Percentiles rank a stretch among this genome's conserved stretches.
phyloP scores from a whole-genome alignment of 441 rosid species.

The Biscutella laevigata region DNA sequence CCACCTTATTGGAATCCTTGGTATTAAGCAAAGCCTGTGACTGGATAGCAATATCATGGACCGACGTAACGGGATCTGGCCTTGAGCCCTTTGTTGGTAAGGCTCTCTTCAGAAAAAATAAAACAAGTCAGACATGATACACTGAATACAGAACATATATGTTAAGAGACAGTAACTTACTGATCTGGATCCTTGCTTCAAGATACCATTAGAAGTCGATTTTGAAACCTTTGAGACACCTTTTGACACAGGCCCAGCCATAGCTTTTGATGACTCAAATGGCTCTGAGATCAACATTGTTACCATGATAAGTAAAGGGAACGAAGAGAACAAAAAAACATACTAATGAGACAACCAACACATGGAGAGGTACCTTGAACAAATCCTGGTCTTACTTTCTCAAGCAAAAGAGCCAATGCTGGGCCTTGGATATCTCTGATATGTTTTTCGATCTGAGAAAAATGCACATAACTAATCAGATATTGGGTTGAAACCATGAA shows the following conservation, averaged over 20 bases:
- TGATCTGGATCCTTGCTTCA: constrained; percentile 59
- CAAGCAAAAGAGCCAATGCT: constrained; percentile 75
- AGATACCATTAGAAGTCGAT: constrained; percentile 54
- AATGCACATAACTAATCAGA: constrained; percentile 13
- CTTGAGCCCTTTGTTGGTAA: constrained; percentile 59
- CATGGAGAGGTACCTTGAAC: constrained; percentile 53
- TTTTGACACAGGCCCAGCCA: constrained; percentile 46
- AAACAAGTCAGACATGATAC: constrained; percentile 27
- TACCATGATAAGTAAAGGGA: constrained; percentile 18
- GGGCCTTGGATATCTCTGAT: constrained; percentile 88
- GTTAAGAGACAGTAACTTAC: constrained; percentile 42
- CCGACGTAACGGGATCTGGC: constrained; percentile 46
- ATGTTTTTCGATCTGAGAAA: constrained; percentile 67
- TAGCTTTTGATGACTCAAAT: constrained; percentile 51
- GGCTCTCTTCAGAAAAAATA: constrained; percentile 50
- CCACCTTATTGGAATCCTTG: constrained; percentile 96
- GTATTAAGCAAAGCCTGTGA: constrained; percentile 78
- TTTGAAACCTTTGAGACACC: constrained; percentile 51
- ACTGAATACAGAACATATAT: constrained; percentile 5
- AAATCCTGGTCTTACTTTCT: constrained; percentile 62
- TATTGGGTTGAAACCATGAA: constrained; percentile 26
- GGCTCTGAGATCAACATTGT: constrained; percentile 37
- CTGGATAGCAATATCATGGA: constrained; percentile 79
- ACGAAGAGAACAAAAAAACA: not conserved
- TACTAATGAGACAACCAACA: constrained; percentile 11